phyloP scores from a whole-genome alignment of 805 yeast genomes.

The Ogataea populi-albae region DNA sequence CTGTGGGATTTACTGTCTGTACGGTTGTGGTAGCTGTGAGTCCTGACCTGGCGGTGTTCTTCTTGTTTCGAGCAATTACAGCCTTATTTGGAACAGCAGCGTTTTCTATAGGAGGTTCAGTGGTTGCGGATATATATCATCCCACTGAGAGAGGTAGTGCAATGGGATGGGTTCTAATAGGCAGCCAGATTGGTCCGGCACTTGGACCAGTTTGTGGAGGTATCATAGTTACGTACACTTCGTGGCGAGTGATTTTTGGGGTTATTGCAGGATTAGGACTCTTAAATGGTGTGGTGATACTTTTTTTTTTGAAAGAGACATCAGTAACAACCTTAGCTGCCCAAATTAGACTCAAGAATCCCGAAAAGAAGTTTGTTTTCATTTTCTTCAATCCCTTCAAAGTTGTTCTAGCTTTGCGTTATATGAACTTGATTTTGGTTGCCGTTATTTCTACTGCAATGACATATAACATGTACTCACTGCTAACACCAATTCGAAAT shows the following conservation, averaged over 20 bases:
- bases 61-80: slow-evolving; percentile 46
- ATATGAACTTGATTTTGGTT: slow-evolving; percentile 43
- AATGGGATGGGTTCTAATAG: slow-evolving; percentile 47
- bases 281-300: slow-evolving; percentile 32
- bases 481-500: slow-evolving; percentile 53
- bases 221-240: slow-evolving; percentile 44
- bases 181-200: slow-evolving; percentile 54
- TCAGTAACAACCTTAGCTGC: slow-evolving; percentile 31
- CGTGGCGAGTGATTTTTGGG: slow-evolving; percentile 55
- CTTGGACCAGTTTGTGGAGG: slow-evolving; percentile 55
- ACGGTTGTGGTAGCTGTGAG: slow-evolving; percentile 39
- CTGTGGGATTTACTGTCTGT: slow-evolving; percentile 28
- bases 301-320: slow-evolving; percentile 48
- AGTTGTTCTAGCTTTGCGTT: slow-evolving; percentile 40
- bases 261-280: slow-evolving; percentile 45
- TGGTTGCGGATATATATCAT: slow-evolving; percentile 48
- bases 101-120: slow-evolving; percentile 50
- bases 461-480: slow-evolving; percentile 48
- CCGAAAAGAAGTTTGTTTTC: slow-evolving; percentile 39
- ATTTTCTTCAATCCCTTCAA: slow-evolving; percentile 45
- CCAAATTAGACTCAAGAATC: slow-evolving; percentile 23
- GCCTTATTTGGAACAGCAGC: slow-evolving; percentile 56
- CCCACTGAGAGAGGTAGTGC: slow-evolving; percentile 52
- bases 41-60: slow-evolving; percentile 52
- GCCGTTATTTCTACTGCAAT: slow-evolving; percentile 41